phyloP scores from a whole-genome alignment of 805 yeast genomes.

The Pichia kluyveri region DNA sequence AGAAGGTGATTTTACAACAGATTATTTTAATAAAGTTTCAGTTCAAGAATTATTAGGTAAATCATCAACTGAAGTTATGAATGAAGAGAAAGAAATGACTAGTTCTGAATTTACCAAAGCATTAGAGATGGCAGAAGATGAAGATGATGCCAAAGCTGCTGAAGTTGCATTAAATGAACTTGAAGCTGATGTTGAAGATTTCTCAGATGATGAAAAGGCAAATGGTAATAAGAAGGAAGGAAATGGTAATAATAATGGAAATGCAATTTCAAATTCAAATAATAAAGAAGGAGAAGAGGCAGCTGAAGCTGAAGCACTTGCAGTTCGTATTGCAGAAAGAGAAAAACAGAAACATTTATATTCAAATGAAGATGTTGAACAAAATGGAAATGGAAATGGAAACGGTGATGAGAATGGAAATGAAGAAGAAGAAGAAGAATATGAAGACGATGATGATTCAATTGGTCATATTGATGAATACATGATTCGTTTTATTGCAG shows the following conservation, averaged over 20 bases:
- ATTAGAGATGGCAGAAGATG: constrained; percentile 92
- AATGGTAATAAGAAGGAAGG: constrained; percentile 14
- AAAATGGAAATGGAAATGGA: not conserved
- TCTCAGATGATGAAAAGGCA: constrained; percentile 38
- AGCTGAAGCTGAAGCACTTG: constrained; percentile 15
- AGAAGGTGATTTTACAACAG: constrained; percentile 97
- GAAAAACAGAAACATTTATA: not conserved
- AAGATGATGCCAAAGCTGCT: constrained; percentile 84
- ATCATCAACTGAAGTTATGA: constrained; percentile 21
- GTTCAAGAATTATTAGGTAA: constrained; percentile 79
- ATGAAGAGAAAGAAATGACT: constrained; percentile 26
- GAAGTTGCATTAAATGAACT: constrained; percentile 80
- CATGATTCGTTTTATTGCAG: constrained; percentile 86
- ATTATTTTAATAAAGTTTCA: constrained; percentile 81
- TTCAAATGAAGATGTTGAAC: constrained; percentile 16
- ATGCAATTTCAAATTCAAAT: constrained; percentile 13
- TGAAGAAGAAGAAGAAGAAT: constrained; percentile 10
- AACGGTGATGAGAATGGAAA: constrained; percentile 2
- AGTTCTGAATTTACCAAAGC: constrained; percentile 28
- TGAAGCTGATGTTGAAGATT: constrained; percentile 79
- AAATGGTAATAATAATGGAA: constrained; percentile 9
- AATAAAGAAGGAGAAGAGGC: not conserved
- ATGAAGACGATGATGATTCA: constrained; percentile 48
- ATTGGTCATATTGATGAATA: constrained; percentile 89
- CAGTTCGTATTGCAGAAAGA: constrained; percentile 12